Evolutionary conservation across 768 basidiomycete species (phyloP).

Genomic region (Coprinopsis marcescibilis): DNA sequence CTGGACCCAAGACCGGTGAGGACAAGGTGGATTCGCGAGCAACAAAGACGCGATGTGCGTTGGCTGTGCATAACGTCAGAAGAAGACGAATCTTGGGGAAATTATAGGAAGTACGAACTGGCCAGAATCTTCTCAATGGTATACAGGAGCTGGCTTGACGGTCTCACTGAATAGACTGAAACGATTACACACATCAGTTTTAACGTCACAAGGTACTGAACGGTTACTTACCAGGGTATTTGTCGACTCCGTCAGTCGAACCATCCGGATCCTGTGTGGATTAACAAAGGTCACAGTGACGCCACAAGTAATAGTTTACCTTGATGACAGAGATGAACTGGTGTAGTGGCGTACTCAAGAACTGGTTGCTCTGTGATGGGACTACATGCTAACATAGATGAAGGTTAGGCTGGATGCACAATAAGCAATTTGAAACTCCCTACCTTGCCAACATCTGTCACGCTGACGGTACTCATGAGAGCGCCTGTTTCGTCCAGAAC

Average conservation of each 20-base stretch:
- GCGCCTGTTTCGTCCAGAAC: conserved; percentile 59
- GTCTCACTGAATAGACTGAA: conserved; percentile 69
- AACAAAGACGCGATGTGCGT: conserved; percentile 75
- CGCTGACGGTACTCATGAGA: conserved; percentile 72
- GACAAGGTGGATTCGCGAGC: conserved; percentile 54
- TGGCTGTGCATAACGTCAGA: conserved; percentile 42
- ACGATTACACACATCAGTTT: conserved; percentile 1
- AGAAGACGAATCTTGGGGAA: neutral
- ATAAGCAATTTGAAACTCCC: conserved; percentile 6
- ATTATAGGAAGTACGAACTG: conserved; percentile 42
- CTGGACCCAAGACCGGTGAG: conserved; percentile 42
- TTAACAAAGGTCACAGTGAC: neutral
- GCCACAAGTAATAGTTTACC: conserved; percentile 28
- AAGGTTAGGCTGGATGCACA: neutral
- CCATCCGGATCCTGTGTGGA: conserved; percentile 56
- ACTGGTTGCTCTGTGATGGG: conserved; percentile 75
- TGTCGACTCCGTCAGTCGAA: conserved; percentile 73
- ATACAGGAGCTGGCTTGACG: conserved; percentile 57
- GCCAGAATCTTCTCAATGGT: conserved; percentile 79
- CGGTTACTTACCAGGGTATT: conserved; percentile 56
- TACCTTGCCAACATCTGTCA: conserved; percentile 78
- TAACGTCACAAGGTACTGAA: neutral
- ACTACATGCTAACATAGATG: conserved; percentile 55
- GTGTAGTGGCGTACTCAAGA: conserved; percentile 60
- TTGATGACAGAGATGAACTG: conserved; percentile 72